These are phyloP conservation scores for Picochlorum sp. DNA, from an alignment of 139 green algal species.

Conservation along the genomic window DNA sequence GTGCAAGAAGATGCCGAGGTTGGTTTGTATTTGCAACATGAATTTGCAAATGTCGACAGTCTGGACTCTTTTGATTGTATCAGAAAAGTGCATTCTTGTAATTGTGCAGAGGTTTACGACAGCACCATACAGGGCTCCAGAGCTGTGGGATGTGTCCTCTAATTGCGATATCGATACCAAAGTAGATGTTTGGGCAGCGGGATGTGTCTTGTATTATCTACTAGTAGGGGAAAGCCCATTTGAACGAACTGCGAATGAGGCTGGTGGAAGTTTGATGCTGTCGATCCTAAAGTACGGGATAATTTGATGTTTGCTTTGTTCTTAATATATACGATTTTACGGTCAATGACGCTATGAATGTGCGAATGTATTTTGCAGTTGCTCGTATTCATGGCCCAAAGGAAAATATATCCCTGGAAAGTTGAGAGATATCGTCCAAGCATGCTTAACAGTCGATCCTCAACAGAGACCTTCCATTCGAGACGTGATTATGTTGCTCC, in stretches of 20 bases:
- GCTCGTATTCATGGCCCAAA: not conserved
- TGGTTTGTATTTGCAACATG: not conserved
- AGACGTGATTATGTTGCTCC: not conserved
- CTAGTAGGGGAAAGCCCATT: conserved; percentile 73
- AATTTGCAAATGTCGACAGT: not conserved
- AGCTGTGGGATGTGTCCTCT: conserved; percentile 82
- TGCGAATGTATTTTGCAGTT: not conserved
- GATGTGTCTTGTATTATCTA: conserved; percentile 68
- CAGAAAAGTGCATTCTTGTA: not conserved
- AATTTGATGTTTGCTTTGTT: conserved; percentile 4
- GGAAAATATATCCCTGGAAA: not conserved
- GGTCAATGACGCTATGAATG: not conserved
- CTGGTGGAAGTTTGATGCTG: conserved; percentile 68
- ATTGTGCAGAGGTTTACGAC: conserved; percentile 19
- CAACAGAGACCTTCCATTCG: not conserved
- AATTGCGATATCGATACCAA: conserved; percentile 51
- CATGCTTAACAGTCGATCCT: not conserved
- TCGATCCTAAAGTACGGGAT: conserved; percentile 57
- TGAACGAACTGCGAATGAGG: conserved; percentile 52
- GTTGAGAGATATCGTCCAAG: not conserved
- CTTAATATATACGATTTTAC: not conserved
- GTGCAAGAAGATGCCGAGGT: conserved; percentile 70
- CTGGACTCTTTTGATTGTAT: not conserved
- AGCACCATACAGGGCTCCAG: conserved; percentile 78
- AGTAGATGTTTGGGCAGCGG: conserved; percentile 78